Evolutionary conservation across 257 asterid species (phyloP).

Genomic region (Solanum tarapatanum): DNA sequence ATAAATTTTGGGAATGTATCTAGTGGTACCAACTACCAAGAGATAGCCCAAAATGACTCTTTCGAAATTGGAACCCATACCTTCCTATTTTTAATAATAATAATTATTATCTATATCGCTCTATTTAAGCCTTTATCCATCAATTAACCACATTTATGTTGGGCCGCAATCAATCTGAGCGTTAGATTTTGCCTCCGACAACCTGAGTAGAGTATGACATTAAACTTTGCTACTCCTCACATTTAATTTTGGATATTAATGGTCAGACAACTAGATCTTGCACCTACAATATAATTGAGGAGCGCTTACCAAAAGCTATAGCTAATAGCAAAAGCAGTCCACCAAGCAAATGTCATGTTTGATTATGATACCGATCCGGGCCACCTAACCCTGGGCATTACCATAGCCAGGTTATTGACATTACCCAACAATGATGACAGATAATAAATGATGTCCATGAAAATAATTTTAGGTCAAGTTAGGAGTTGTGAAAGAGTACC

Average conservation of each 20-base stretch:
- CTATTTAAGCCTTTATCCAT: not conserved
- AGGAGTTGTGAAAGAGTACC: not conserved
- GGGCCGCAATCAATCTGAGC: not conserved
- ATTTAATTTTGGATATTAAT: not conserved
- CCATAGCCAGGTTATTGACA: not conserved
- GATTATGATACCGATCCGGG: fast-evolving
- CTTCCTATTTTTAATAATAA: not conserved
- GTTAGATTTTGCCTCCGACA: not conserved
- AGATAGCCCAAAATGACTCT: not conserved
- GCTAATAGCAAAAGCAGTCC: not conserved
- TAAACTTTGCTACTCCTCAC: not conserved
- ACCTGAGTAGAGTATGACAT: not conserved
- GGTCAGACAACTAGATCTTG: not conserved
- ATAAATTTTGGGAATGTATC: not conserved
- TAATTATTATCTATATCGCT: not conserved
- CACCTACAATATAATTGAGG: not conserved
- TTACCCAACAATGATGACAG: not conserved
- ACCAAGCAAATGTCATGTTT: not conserved
- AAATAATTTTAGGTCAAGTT: not conserved
- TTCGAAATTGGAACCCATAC: not conserved
- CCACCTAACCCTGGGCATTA: not conserved
- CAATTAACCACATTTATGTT: not conserved
- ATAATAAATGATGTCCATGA: not conserved
- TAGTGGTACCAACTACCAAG: not conserved
- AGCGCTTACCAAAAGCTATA: not conserved